Percentiles rank a stretch among this genome's conserved stretches.
phyloP scores from a whole-genome alignment of 257 asterid species.

The Primulina eburnea region DNA sequence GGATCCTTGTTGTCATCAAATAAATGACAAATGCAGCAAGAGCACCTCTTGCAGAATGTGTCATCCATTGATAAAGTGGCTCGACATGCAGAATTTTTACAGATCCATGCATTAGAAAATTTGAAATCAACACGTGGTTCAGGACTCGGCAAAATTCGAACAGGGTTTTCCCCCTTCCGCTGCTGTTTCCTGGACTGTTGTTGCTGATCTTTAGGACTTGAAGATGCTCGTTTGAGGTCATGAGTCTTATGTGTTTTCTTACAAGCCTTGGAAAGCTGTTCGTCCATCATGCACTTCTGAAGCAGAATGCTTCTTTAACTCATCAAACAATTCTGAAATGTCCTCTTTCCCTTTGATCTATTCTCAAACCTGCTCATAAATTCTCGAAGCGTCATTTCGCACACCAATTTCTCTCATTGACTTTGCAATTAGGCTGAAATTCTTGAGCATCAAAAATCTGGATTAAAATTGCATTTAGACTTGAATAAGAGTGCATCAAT shows the following conservation, averaged over 20 bases:
- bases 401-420: not conserved
- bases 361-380: not conserved
- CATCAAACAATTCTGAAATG: slow-evolving; percentile 28
- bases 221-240: slow-evolving; percentile 54
- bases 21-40: slow-evolving; percentile 81
- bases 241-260: slow-evolving; percentile 44
- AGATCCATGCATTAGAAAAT: slow-evolving; percentile 56
- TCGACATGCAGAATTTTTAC: slow-evolving; percentile 79
- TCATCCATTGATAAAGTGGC: slow-evolving; percentile 66
- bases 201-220: slow-evolving; percentile 57
- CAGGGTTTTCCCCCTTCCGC: slow-evolving; percentile 64
- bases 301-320: slow-evolving; percentile 34
- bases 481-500: not conserved
- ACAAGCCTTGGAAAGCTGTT: slow-evolving; percentile 44
- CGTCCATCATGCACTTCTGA: slow-evolving; percentile 53
- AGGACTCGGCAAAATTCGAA: slow-evolving; percentile 52
- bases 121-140: slow-evolving; percentile 49
- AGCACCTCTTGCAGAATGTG: slow-evolving; percentile 84
- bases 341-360: slow-evolving; percentile 28
- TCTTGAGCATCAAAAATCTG: not conserved
- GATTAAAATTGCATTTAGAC: not conserved
- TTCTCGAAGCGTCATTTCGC: not conserved
- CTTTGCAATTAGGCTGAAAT: not conserved
- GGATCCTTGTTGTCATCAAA: slow-evolving; percentile 94
- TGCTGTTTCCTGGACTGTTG: slow-evolving; percentile 59